These are phyloP conservation scores for Colletotrichum sp. DNA, from an alignment of 2,329 filamentous ascomycete genomes.

Conservation along the genomic window DNA sequence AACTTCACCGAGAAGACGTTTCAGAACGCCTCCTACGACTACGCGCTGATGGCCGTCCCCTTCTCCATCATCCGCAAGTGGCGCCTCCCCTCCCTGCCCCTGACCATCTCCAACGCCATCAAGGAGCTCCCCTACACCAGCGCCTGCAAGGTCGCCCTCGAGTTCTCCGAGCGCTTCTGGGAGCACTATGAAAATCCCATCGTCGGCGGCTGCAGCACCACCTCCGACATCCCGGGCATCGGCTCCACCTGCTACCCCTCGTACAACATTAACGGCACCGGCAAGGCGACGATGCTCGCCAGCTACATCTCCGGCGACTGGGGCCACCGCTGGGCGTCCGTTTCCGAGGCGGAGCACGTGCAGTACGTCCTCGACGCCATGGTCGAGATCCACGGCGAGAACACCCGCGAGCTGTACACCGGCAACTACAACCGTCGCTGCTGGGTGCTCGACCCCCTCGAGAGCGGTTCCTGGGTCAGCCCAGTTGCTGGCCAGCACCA, in stretches of 20 bases:
- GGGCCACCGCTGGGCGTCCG: conserved; percentile 33
- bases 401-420: conserved; percentile 67
- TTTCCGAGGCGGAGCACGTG: conserved; percentile 65
- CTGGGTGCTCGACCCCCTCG: conserved; percentile 67
- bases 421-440: conserved; percentile 69
- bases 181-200: conserved; percentile 59
- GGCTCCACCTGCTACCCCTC: conserved; percentile 70
- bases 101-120: conserved; percentile 53
- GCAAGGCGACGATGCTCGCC: conserved; percentile 66
- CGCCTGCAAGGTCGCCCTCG: conserved; percentile 67
- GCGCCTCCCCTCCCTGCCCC: conserved; percentile 54
- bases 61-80: conserved; percentile 70
- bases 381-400: conserved; percentile 68
- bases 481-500: conserved; percentile 70
- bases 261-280: conserved; percentile 68
- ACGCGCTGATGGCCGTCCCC: conserved; percentile 68
- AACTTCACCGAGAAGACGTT: conserved; percentile 42
- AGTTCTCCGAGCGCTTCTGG: conserved; percentile 71
- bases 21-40: conserved; percentile 64
- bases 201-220: conserved; percentile 65
- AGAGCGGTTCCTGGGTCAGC: conserved; percentile 66
- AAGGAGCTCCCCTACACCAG: conserved; percentile 46
- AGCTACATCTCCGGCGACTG: conserved; percentile 57
- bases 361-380: conserved; percentile 69
- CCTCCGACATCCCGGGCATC: conserved; percentile 64